Evolutionary conservation across 192 early-diverging fungal species (phyloP).

Genomic region (Rhizoclosmatium globosum): DNA sequence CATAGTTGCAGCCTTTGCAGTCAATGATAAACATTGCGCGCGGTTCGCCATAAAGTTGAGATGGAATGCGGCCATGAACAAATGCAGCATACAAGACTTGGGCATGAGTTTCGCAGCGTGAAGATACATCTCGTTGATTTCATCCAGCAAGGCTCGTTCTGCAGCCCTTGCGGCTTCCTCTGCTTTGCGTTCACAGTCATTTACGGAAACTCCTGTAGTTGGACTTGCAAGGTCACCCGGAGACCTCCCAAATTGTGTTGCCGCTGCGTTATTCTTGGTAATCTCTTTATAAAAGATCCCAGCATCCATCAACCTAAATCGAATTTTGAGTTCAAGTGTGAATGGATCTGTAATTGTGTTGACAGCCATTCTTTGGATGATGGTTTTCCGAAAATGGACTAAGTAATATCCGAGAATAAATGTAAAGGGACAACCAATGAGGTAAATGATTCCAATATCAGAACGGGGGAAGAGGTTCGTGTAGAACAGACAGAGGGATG

Average conservation of each 20-base stretch:
- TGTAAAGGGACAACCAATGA: slow-evolving; percentile 38
- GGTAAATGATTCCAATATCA: slow-evolving; percentile 55
- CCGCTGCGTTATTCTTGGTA: background rate
- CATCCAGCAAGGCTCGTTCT: slow-evolving; percentile 36
- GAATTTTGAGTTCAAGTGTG: slow-evolving; percentile 48
- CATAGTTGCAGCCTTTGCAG: slow-evolving; percentile 46
- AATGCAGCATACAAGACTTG: slow-evolving; percentile 45
- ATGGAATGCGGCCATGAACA: slow-evolving; percentile 50
- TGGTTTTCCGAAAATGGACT: slow-evolving; percentile 23
- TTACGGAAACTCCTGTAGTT: background rate
- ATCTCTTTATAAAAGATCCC: slow-evolving; percentile 34
- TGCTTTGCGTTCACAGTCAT: background rate
- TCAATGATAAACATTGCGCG: slow-evolving; percentile 52
- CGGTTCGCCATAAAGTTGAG: slow-evolving; percentile 51
- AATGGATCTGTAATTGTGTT: slow-evolving; percentile 31
- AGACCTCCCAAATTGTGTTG: background rate
- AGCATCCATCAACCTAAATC: slow-evolving; percentile 40
- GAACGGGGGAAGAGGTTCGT: slow-evolving; percentile 45
- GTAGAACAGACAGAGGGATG: slow-evolving; percentile 47
- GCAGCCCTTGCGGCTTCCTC: slow-evolving; percentile 12
- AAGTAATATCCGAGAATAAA: slow-evolving; percentile 39
- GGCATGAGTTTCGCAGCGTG: slow-evolving; percentile 34
- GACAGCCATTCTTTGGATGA: slow-evolving; percentile 36
- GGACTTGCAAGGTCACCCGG: slow-evolving; percentile 1
- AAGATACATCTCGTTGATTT: slow-evolving; percentile 37